phyloP scores from a whole-genome alignment of 2,329 filamentous ascomycete genomes.

The Ceratocystis smalleyi region DNA sequence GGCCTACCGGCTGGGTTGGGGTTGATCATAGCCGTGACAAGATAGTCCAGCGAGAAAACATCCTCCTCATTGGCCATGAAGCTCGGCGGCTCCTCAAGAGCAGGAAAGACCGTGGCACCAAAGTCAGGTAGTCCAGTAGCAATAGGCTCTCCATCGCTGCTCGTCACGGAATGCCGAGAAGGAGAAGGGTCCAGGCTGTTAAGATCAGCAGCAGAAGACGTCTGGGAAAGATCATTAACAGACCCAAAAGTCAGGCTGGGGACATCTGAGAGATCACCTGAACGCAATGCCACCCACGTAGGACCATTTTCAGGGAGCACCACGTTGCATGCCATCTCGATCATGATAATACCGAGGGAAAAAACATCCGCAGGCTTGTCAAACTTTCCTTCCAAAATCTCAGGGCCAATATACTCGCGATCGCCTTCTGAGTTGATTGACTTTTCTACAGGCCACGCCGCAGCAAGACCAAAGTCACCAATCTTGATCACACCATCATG shows the following conservation, averaged over 20 bases:
- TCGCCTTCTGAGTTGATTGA: constrained; percentile 85
- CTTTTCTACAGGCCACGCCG: constrained; percentile 57
- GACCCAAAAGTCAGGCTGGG: constrained; percentile 75
- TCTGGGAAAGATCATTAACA: constrained; percentile 40
- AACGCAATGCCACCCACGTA: constrained; percentile 78
- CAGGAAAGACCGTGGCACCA: constrained; percentile 33
- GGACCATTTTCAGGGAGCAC: constrained; percentile 83
- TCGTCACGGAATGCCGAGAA: constrained; percentile 4
- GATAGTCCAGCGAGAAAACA: constrained; percentile 59
- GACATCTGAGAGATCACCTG: constrained; percentile 76
- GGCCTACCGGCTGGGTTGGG: constrained; percentile 61
- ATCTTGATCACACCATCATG: constrained; percentile 74
- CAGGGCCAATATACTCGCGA: constrained; percentile 87
- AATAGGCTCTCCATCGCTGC: not conserved
- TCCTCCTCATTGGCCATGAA: constrained; percentile 78
- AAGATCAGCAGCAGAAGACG: not conserved
- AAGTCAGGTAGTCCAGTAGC: constrained; percentile 21
- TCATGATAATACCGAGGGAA: constrained; percentile 80
- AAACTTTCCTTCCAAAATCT: constrained; percentile 72
- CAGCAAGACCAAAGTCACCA: constrained; percentile 72
- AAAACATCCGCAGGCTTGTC: constrained; percentile 91
- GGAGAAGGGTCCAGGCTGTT: constrained; percentile 2
- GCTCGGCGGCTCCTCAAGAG: constrained; percentile 49
- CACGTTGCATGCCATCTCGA: constrained; percentile 89
- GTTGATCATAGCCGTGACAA: constrained; percentile 79